These are phyloP conservation scores for Phoenix dactylifera DNA, from an alignment of 176 grass and related monocot species.

Conservation along the genomic window DNA sequence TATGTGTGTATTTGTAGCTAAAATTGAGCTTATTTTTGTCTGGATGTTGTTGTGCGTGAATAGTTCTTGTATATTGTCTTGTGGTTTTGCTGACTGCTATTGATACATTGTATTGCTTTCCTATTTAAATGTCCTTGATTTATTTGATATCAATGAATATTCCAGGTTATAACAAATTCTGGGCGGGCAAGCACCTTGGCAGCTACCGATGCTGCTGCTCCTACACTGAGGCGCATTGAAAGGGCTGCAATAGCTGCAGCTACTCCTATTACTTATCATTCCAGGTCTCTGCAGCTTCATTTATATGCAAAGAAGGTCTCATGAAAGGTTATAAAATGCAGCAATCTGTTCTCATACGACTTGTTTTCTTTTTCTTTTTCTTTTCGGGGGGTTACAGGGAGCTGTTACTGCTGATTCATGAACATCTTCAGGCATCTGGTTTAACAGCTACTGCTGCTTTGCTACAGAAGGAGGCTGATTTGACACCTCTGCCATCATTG, in stretches of 20 bases:
- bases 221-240: constrained; percentile 83
- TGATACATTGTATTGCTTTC: too few relatives aligned
- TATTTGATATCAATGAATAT: too few relatives aligned
- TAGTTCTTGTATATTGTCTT: too few relatives aligned
- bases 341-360: constrained; percentile 1
- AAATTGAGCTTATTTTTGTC: too few relatives aligned
- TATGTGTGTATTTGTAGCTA: too few relatives aligned
- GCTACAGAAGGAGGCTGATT: constrained; percentile 87
- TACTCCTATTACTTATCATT: constrained; percentile 91
- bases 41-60: too few relatives aligned
- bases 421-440: constrained; percentile 86
- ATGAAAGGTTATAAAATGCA: too few relatives aligned
- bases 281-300: constrained; percentile 48
- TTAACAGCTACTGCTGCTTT: constrained; percentile 63
- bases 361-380: not conserved
- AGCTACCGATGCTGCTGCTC: constrained; percentile 91
- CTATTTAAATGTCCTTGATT: too few relatives aligned
- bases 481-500: constrained; percentile 50
- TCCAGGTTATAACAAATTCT: constrained; percentile 83
- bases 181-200: constrained; percentile 93
- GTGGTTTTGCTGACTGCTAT: too few relatives aligned
- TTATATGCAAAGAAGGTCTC: not conserved
- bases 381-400: constrained; percentile 35
- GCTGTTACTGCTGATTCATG: constrained; percentile 89
- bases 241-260: constrained; percentile 94